Percentiles rank a stretch among this genome's conserved stretches.
phyloP scores from a whole-genome alignment of 371 early-diverging fungal species.

The Amoeboaphelidium protococcarum region DNA sequence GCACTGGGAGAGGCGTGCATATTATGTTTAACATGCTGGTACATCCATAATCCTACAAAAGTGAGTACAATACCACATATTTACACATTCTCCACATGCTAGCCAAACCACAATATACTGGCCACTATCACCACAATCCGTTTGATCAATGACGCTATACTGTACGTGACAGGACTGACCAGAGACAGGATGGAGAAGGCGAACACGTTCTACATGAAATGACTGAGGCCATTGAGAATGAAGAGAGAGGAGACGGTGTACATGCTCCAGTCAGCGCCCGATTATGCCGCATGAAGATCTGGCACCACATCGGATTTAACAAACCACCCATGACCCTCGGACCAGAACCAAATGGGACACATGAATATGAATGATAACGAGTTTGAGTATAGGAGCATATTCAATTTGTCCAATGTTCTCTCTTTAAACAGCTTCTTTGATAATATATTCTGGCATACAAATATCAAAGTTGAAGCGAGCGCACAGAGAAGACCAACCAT shows the following conservation, averaged over 20 bases:
- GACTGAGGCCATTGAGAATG: constrained; percentile 41
- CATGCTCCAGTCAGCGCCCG: no score
- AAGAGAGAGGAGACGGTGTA: constrained; percentile 20
- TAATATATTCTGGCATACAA: constrained; percentile 56
- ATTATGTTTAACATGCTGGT: constrained; percentile 49
- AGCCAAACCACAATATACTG: constrained; percentile 55
- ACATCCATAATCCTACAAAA: constrained; percentile 56
- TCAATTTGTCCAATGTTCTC: constrained; percentile 54
- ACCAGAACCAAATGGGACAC: constrained; percentile 51
- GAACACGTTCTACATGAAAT: constrained; percentile 50
- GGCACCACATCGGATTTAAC: neutral
- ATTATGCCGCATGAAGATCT: no score
- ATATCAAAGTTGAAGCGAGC: constrained; percentile 38
- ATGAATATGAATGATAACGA: constrained; percentile 34
- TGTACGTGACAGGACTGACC: constrained; percentile 63
- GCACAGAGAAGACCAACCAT: constrained; percentile 39
- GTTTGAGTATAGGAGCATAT: constrained; percentile 46
- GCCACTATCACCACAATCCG: constrained; percentile 66
- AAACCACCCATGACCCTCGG: constrained; percentile 25
- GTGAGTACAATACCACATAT: constrained; percentile 45
- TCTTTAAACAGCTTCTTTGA: constrained; percentile 25
- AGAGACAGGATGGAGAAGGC: constrained; percentile 46
- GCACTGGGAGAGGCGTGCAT: no score
- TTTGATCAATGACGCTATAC: constrained; percentile 58
- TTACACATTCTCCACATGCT: constrained; percentile 27